Evolutionary conservation across 495 filamentous ascomycete genomes (phyloP).

Genomic region (Niebla homalea): DNA sequence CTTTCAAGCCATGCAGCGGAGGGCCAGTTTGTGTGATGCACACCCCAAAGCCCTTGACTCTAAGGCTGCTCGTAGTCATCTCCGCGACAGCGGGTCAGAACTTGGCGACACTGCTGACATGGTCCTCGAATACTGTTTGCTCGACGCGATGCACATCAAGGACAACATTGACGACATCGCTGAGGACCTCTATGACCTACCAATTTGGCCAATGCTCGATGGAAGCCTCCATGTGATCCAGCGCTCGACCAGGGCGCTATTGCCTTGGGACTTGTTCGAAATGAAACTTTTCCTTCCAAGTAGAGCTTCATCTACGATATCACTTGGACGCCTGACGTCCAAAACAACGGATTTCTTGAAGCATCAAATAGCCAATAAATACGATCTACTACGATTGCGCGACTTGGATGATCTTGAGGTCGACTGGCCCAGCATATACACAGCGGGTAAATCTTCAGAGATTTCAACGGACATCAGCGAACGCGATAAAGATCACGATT

Average conservation of each 20-base stretch:
- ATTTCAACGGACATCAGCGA: not conserved
- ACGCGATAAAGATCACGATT: not conserved
- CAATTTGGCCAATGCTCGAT: conserved; percentile 10
- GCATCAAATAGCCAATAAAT: not conserved
- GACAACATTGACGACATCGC: not conserved
- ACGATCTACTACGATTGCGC: not conserved
- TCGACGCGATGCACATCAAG: conserved; percentile 2
- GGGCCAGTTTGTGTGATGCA: too few relatives aligned
- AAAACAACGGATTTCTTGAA: not conserved
- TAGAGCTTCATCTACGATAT: not conserved
- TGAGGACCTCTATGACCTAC: not conserved
- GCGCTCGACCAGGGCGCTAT: not conserved
- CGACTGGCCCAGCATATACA: conserved; percentile 7
- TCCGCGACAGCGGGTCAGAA: not conserved
- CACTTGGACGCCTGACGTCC: not conserved
- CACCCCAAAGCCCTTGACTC: too few relatives aligned
- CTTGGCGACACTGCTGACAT: not conserved
- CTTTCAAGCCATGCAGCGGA: not conserved
- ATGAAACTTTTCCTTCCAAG: conserved; percentile 2
- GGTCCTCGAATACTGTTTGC: conserved; percentile 9
- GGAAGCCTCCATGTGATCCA: not conserved
- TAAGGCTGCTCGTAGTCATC: too few relatives aligned
- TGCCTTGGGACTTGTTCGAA: conserved; percentile 5
- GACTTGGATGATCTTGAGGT: not conserved
- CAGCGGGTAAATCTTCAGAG: not conserved